Conservation (phyloP, 2,329 filamentous ascomycete species). For the Moelleriella libera region DNA sequence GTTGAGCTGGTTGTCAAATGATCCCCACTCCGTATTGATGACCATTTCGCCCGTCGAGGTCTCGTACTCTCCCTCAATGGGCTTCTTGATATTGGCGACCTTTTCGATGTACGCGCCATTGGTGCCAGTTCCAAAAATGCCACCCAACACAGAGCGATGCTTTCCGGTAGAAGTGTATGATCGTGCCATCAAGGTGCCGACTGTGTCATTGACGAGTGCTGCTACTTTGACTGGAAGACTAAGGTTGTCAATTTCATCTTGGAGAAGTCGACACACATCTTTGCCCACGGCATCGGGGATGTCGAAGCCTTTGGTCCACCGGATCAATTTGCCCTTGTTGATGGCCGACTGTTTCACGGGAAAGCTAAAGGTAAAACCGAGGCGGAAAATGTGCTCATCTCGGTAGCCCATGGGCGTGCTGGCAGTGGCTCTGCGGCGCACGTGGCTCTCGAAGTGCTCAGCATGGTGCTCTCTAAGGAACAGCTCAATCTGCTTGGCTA, state of each 20-base stretch:
- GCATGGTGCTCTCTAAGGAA: slow-evolving; percentile 82
- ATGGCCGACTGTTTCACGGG: slow-evolving; percentile 89
- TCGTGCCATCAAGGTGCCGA: slow-evolving; percentile 93
- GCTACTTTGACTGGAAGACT: slow-evolving; percentile 85
- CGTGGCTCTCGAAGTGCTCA: slow-evolving; percentile 66
- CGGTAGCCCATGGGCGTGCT: slow-evolving; percentile 44
- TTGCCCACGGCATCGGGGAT: slow-evolving; percentile 89
- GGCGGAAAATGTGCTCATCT: slow-evolving; percentile 71
- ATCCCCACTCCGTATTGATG: slow-evolving; percentile 96
- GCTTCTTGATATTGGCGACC: slow-evolving; percentile 70
- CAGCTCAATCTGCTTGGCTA: slow-evolving; percentile 80
- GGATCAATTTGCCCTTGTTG: slow-evolving; percentile 85
- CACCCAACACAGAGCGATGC: slow-evolving; percentile 76
- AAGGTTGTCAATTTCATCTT: slow-evolving; percentile 77
- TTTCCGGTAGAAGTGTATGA: slow-evolving; percentile 88
- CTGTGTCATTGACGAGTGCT: slow-evolving; percentile 92
- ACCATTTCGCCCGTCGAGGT: slow-evolving; percentile 84
- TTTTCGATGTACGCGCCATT: slow-evolving; percentile 98
- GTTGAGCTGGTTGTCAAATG: slow-evolving; percentile 86
- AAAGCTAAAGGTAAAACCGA: slow-evolving; percentile 99
- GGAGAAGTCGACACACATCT: slow-evolving; percentile 83
- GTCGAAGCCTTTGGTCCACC: slow-evolving; percentile 98
- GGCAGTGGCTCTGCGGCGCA: slow-evolving; percentile 47
- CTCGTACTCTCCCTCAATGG: slow-evolving; percentile 57
- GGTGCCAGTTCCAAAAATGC: slow-evolving; percentile 94